Evolutionary conservation across 1,284 basidiomycete genomes (phyloP).

Genomic region (Papiliotrema flavescens): DNA sequence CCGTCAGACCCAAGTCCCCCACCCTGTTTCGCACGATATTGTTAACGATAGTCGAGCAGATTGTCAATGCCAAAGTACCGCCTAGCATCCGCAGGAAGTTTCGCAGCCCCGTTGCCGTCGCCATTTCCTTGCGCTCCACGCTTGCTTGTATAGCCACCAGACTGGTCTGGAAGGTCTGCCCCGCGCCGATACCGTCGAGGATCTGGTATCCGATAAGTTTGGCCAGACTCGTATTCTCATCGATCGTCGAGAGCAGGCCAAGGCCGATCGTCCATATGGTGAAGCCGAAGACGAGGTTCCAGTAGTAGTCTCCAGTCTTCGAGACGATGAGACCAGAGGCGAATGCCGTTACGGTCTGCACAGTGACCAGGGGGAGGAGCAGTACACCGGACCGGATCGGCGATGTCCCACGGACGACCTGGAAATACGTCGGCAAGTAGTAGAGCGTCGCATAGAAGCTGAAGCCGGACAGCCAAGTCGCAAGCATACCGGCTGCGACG

Average conservation of each 20-base stretch:
- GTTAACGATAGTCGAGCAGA: slow-evolving; percentile 30
- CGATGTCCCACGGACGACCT: slow-evolving; percentile 62
- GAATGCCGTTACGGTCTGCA: slow-evolving; percentile 56
- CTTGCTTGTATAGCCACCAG: slow-evolving; percentile 56
- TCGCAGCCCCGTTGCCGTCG: slow-evolving; percentile 38
- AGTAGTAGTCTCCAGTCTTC: slow-evolving; percentile 62
- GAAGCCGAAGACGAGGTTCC: slow-evolving; percentile 64
- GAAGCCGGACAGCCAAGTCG: slow-evolving; percentile 63
- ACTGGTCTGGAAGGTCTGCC: slow-evolving; percentile 44
- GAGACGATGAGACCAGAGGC: slow-evolving; percentile 59
- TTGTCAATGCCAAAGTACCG: slow-evolving; percentile 31
- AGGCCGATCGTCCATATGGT: slow-evolving; percentile 65
- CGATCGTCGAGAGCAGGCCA: slow-evolving; percentile 64
- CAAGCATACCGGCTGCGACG: slow-evolving; percentile 63
- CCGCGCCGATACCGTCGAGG: slow-evolving; percentile 60
- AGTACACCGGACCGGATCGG: slow-evolving; percentile 62
- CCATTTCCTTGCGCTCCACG: slow-evolving; percentile 42
- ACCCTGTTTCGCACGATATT: slow-evolving; percentile 32
- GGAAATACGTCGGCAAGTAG: slow-evolving; percentile 69
- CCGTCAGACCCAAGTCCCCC: background rate
- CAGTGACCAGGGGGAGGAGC: slow-evolving; percentile 62
- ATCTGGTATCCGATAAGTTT: slow-evolving; percentile 65
- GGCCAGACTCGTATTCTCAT: slow-evolving; percentile 53
- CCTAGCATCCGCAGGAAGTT: slow-evolving; percentile 45
- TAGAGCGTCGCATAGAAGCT: slow-evolving; percentile 38